Evolutionary conservation across 73 alveolate species (phyloP).

Genomic region (Paramecium tetraurelia): DNA sequence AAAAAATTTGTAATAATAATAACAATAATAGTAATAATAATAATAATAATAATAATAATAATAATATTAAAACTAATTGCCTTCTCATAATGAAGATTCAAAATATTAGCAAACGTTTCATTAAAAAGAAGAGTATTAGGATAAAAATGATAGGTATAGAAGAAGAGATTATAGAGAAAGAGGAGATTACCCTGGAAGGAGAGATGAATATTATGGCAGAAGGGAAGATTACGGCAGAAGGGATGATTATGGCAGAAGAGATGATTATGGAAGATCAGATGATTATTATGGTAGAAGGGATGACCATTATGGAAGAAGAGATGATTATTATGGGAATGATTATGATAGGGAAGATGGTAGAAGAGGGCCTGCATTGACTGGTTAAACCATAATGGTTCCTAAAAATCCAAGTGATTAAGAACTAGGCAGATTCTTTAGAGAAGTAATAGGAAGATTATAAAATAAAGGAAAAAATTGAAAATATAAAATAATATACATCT

Average conservation of each 20-base stretch:
- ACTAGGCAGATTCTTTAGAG: slow-evolving; percentile 33
- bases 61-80: background rate
- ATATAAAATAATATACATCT: background rate
- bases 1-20: background rate
- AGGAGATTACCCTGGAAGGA: background rate
- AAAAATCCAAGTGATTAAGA: slow-evolving; percentile 26
- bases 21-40: background rate
- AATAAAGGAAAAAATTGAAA: background rate
- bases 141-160: background rate
- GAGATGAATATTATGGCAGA: background rate
- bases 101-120: background rate
- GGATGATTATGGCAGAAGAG: background rate
- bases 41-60: background rate
- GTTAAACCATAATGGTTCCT: slow-evolving; percentile 4
- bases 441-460: background rate
- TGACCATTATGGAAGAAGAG: background rate
- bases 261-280: background rate
- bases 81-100: background rate
- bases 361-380: slow-evolving; percentile 34
- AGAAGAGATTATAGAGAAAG: background rate
- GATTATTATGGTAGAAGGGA: background rate
- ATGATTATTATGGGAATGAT: background rate
- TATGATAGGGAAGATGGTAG: background rate
- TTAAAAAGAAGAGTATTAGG: background rate
- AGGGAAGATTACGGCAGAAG: background rate